Conservation (phyloP, 805 yeast genomes). For the Lachancea thermotolerans region DNA sequence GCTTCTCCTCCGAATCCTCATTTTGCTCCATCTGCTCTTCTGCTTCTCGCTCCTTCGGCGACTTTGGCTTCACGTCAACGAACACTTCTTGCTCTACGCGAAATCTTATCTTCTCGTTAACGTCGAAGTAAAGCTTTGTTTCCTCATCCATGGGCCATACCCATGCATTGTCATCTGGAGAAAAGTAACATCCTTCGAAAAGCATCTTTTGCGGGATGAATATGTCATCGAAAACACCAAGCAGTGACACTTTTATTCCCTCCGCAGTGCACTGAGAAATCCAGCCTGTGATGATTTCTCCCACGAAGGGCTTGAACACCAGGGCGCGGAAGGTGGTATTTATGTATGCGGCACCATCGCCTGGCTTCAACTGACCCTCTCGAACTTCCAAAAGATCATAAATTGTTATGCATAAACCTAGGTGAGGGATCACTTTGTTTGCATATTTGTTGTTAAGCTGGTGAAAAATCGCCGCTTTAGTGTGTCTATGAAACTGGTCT, state of each 20-base stretch:
- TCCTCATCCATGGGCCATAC: constrained; percentile 77
- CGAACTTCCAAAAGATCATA: constrained; percentile 79
- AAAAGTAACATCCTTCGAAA: constrained; percentile 68
- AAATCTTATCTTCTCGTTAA: constrained; percentile 86
- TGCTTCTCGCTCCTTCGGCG: constrained; percentile 48
- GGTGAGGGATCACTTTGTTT: constrained; percentile 73
- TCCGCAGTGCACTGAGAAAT: constrained; percentile 80
- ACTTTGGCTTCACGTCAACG: constrained; percentile 72
- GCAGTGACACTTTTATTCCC: constrained; percentile 60
- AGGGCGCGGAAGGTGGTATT: constrained; percentile 68
- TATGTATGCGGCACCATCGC: constrained; percentile 85
- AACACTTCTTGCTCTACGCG: constrained; percentile 86
- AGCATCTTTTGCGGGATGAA: constrained; percentile 78
- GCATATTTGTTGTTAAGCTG: constrained; percentile 82
- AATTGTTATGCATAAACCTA: constrained; percentile 78
- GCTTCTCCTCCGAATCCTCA: constrained; percentile 22
- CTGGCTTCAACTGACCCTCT: constrained; percentile 87
- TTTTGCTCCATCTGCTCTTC: constrained; percentile 26
- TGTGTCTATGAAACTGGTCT: constrained; percentile 65
- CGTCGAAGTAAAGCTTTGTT: constrained; percentile 72
- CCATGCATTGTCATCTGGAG: constrained; percentile 85
- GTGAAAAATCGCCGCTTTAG: constrained; percentile 64
- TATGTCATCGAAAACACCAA: constrained; percentile 88
- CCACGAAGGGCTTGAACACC: constrained; percentile 89
- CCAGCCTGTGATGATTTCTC: constrained; percentile 91